Conservation (phyloP, 352 stramenopile genomes). For the Plasmopara halstedii region DNA sequence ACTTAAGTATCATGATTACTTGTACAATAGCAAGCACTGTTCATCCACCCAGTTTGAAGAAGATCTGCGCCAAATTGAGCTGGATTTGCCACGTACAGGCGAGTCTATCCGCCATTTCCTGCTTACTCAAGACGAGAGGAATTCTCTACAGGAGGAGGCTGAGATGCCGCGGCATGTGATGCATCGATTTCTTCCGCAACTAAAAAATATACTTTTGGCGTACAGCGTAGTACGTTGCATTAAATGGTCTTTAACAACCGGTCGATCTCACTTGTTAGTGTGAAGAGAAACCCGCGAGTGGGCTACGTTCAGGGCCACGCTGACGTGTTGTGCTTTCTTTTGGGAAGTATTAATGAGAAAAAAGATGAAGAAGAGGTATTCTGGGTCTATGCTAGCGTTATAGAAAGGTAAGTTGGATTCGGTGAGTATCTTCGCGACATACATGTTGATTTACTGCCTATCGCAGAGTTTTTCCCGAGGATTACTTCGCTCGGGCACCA, state of each 20-base stretch:
- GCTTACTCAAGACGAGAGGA: conserved; percentile 13
- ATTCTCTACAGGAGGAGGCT: conserved; percentile 8
- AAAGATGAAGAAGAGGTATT: conserved; percentile 51
- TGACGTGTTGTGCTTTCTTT: conserved; percentile 61
- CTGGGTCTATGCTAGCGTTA: conserved; percentile 64
- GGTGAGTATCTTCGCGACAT: neutral
- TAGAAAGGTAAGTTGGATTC: conserved; percentile 33
- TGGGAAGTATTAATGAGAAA: conserved; percentile 35
- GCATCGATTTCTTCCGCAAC: conserved; percentile 21
- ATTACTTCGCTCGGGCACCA: conserved; percentile 60
- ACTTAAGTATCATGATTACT: conserved; percentile 38
- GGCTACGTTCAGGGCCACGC: conserved; percentile 71
- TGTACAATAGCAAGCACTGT: conserved; percentile 19
- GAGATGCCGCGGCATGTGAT: conserved; percentile 17
- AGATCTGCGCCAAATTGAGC: conserved; percentile 55
- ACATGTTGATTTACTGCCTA: neutral
- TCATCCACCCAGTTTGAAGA: conserved; percentile 34
- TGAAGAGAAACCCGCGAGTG: conserved; percentile 54
- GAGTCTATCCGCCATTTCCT: conserved; percentile 53
- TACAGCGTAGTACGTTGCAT: conserved; percentile 40
- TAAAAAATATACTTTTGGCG: conserved; percentile 52
- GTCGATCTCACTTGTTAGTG: neutral
- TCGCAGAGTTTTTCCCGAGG: conserved; percentile 52
- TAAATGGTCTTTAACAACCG: neutral
- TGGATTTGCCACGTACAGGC: conserved; percentile 54